phyloP scores from a whole-genome alignment of 768 basidiomycete genomes.

The Dendrothele bispora region DNA sequence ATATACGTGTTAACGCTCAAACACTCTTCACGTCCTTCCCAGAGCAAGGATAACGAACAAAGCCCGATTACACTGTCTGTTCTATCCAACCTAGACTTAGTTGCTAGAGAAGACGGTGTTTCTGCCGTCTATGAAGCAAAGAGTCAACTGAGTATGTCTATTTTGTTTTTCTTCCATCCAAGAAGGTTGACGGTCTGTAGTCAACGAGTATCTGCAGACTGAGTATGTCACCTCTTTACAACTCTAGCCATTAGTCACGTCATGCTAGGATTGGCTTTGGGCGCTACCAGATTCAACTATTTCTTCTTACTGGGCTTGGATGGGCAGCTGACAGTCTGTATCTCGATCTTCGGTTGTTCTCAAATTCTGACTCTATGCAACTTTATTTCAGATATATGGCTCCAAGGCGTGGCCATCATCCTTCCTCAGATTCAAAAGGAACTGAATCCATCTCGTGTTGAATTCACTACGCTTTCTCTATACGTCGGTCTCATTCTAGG shows the following conservation, averaged over 20 bases:
- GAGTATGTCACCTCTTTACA: slow-evolving; percentile 42
- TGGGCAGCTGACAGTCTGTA: slow-evolving; percentile 51
- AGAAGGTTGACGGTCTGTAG: slow-evolving; percentile 24
- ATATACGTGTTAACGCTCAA: too few relatives aligned
- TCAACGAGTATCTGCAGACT: slow-evolving; percentile 46
- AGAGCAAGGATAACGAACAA: slow-evolving; percentile 1
- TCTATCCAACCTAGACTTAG: background rate
- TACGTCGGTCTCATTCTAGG: slow-evolving; percentile 51
- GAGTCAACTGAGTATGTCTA: slow-evolving; percentile 28
- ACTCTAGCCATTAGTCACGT: too few relatives aligned
- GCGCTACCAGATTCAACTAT: slow-evolving; percentile 48
- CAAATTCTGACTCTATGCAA: background rate
- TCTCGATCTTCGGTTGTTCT: background rate
- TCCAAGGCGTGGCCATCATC: slow-evolving; percentile 48
- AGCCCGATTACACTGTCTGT: background rate
- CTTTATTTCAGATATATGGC: slow-evolving; percentile 35
- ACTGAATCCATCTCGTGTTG: slow-evolving; percentile 40
- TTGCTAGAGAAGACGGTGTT: slow-evolving; percentile 22
- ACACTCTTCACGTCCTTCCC: too few relatives aligned
- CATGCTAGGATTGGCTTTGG: slow-evolving; percentile 46
- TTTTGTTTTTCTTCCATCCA: background rate
- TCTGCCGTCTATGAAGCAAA: slow-evolving; percentile 32
- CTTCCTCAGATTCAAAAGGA: slow-evolving; percentile 44
- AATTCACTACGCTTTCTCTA: slow-evolving; percentile 46
- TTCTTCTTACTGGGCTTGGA: slow-evolving; percentile 45